phyloP scores from a whole-genome alignment of 768 basidiomycete genomes.

The Suillus cothurnatus region DNA sequence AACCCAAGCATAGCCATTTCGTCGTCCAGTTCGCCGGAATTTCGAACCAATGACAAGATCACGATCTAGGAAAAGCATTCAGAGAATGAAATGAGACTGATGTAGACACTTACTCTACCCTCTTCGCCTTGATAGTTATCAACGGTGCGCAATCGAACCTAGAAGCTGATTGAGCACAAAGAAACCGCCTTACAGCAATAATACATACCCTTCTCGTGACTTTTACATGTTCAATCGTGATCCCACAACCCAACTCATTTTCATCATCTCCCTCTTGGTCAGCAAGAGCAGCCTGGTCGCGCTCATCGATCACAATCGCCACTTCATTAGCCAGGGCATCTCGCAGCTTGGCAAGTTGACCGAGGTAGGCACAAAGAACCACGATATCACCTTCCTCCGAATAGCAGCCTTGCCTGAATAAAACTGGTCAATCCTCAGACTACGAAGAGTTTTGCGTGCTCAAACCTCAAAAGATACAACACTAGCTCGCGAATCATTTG shows the following conservation, averaged over 20 bases:
- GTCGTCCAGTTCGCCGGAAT: slow-evolving; percentile 53
- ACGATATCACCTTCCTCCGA: slow-evolving; percentile 51
- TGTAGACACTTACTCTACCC: slow-evolving; percentile 44
- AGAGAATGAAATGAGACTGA: not conserved
- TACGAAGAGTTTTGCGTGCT: not conserved
- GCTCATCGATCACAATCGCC: slow-evolving; percentile 67
- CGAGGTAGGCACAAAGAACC: slow-evolving; percentile 55
- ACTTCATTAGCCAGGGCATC: slow-evolving; percentile 48
- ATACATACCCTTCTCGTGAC: slow-evolving; percentile 54
- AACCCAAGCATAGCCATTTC: slow-evolving; percentile 23
- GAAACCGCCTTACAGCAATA: not conserved
- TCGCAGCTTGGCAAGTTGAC: slow-evolving; percentile 48
- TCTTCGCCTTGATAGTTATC: slow-evolving; percentile 83
- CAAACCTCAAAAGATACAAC: slow-evolving; percentile 47
- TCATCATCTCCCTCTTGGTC: slow-evolving; percentile 46
- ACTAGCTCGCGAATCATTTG: slow-evolving; percentile 56
- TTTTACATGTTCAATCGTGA: slow-evolving; percentile 46
- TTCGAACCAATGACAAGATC: slow-evolving; percentile 75
- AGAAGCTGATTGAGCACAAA: not conserved
- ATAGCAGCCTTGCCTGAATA: slow-evolving; percentile 48
- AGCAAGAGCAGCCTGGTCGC: slow-evolving; percentile 62
- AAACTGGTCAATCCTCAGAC: not conserved
- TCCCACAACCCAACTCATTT: slow-evolving; percentile 18
- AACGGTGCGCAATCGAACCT: slow-evolving; percentile 73
- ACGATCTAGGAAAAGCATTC: slow-evolving; percentile 48